A percentile compares a stretch with the other conserved stretches of the same genome.
phyloP scores from a whole-genome alignment of 2,329 filamentous ascomycete species.

The Coleophoma crateriformis region DNA sequence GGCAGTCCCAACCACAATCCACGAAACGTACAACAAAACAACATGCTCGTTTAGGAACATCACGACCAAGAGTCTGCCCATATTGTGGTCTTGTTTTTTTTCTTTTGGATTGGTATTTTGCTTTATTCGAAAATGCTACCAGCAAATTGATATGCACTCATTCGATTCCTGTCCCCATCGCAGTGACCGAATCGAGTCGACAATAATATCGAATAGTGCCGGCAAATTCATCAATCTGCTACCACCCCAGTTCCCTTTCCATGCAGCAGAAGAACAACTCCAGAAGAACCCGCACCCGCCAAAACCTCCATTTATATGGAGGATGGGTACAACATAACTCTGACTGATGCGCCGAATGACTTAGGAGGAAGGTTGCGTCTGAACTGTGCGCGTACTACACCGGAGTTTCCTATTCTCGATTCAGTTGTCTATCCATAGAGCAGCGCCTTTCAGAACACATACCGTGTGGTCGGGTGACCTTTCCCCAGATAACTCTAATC shows the following conservation, averaged over 20 bases:
- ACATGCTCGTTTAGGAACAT: constrained; percentile 1
- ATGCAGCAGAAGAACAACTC: no score
- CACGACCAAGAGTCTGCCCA: constrained; percentile 8
- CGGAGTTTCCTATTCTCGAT: constrained; percentile 72
- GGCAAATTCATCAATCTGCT: constrained; percentile 55
- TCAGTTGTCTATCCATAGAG: constrained; percentile 5
- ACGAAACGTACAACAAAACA: no score
- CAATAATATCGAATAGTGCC: constrained; percentile 23
- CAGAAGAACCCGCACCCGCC: constrained; percentile 23
- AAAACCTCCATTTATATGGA: constrained; percentile 75
- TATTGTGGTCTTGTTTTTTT: no score
- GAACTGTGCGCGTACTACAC: constrained; percentile 97
- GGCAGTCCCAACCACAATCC: no score
- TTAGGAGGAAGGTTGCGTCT: constrained; percentile 90
- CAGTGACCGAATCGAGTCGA: constrained; percentile 37
- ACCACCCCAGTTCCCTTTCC: constrained; percentile 35
- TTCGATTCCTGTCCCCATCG: constrained; percentile 36
- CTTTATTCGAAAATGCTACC: constrained; percentile 48
- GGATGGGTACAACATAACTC: constrained; percentile 97
- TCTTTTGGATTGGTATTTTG: constrained; percentile 25
- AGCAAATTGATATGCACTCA: constrained; percentile 44
- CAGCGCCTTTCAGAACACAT: constrained; percentile 30
- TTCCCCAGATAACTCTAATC: constrained; percentile 99
- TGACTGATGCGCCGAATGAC: constrained; percentile 93
- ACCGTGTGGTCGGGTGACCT: constrained; percentile 94